Evolutionary conservation across 495 filamentous ascomycete genomes (phyloP).

Genomic region (Achaetomiella virescens): DNA sequence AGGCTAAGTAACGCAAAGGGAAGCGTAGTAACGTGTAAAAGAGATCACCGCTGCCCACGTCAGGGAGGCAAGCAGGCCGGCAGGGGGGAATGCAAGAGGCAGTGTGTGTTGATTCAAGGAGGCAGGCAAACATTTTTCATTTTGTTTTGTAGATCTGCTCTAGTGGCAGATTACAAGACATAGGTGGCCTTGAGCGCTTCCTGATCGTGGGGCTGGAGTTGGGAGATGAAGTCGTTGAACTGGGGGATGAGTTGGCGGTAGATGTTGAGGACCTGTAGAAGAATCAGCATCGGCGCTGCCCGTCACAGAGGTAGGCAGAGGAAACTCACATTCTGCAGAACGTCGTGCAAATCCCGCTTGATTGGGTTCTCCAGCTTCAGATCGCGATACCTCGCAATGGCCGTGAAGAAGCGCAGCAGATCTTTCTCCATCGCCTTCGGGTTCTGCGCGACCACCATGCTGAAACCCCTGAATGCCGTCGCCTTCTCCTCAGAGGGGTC

Average conservation of each 20-base stretch:
- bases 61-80: too few relatives aligned
- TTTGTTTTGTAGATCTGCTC: neutral
- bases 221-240: conserved; percentile 71
- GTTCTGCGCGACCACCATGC: conserved; percentile 74
- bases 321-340: conserved; percentile 40
- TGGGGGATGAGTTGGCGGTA: conserved; percentile 83
- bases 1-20: too few relatives aligned
- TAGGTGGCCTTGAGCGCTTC: conserved; percentile 42
- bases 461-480: conserved; percentile 86
- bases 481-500: conserved; percentile 91
- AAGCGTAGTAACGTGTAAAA: too few relatives aligned
- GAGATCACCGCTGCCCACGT: too few relatives aligned
- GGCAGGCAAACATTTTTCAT: neutral
- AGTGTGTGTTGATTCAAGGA: neutral
- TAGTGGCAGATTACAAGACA: conserved; percentile 20
- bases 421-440: conserved; percentile 87
- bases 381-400: conserved; percentile 72
- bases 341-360: conserved; percentile 42
- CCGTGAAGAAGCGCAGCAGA: conserved; percentile 73
- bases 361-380: conserved; percentile 39
- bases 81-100: too few relatives aligned
- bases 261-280: conserved; percentile 62
- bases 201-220: conserved; percentile 57
- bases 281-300: neutral
- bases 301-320: neutral